Percentiles rank a stretch among this genome's conserved stretches.
phyloP scores from a whole-genome alignment of 2,329 filamentous ascomycete species.

The Tolypocladium album region DNA sequence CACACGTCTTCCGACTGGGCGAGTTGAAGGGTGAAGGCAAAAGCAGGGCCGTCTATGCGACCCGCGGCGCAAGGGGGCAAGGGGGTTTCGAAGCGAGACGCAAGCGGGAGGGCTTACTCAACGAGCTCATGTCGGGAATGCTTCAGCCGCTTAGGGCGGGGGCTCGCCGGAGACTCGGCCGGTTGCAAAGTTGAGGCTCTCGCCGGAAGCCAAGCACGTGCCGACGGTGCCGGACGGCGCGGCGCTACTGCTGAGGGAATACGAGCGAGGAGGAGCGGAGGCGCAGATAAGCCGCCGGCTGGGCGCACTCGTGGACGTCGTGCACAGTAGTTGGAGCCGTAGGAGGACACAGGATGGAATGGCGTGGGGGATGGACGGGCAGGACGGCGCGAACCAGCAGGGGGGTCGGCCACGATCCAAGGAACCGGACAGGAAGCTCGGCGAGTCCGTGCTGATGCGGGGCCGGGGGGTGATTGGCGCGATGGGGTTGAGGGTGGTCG shows the following conservation, averaged over 20 bases:
- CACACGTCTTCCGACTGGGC: neutral
- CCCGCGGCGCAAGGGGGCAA: neutral
- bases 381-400: neutral
- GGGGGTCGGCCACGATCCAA: neutral
- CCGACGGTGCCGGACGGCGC: neutral
- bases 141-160: slow-evolving; percentile 1
- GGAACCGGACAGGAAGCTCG: neutral
- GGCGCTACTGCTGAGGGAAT: neutral
- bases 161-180: neutral
- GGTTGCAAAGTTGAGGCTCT: neutral
- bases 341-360: neutral
- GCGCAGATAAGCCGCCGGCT: neutral
- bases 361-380: neutral
- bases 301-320: neutral
- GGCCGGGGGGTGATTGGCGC: neutral
- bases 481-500: neutral
- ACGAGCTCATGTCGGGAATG: slow-evolving; percentile 13
- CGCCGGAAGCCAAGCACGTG: neutral
- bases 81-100: neutral
- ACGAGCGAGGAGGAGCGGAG: neutral
- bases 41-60: neutral
- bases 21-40: neutral
- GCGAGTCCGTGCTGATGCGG: neutral
- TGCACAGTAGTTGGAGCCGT: neutral
- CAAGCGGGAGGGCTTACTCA: slow-evolving; percentile 15